Base-by-base conservation (phyloP, 805 yeast species). In the Yamadazyma laniorum region DNA sequence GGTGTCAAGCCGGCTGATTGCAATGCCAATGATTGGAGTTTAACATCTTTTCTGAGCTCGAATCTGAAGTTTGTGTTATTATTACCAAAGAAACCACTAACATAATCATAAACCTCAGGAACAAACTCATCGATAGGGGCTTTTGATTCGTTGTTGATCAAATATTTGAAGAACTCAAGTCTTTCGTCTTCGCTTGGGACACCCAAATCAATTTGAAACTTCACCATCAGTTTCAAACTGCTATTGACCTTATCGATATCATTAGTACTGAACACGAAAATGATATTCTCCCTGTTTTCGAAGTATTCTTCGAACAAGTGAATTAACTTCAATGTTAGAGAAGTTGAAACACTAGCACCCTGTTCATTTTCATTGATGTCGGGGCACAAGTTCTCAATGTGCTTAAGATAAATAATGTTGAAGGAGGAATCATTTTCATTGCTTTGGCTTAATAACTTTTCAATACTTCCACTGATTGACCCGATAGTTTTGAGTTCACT, bases 1-100 rank as follows among this genome's bases (percentile, higher is more conserved):
- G 97, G 95, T 0, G 93, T 85, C 38, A 91, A 68, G 15, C 98
- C 98, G 2, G 98, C 98, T 42, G 95, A 85, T 51, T 89, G 95
- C 34, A 85, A 62, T 0, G 97, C 84, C 21, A 93, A 63, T 0
- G 77, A 61, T 1, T 70, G 61, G 5, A 75, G 50, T 2, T 79
- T 72, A 3, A 89, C 76, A 48, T 83, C 73, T 22, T 47, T 52
- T 35, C 74, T 49, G 13, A 52, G 48, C 11, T 44, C 45, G 35
- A 55, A 61, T 9, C 50, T 52, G n/a, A 47, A 44, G 3, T 37
- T 39, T 7, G 48, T 35, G 6, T 51, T 37, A 25, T 32, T 21
- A 47, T 55, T 35, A 9, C 39, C 49, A 12, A 35, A 34, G 15
- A 57, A 59, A n/a, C 49, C 54, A n/a, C 36, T 48, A 12, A 37